Conservation (phyloP, 805 yeast genomes). For the Nakazawaea wyomingensis region DNA sequence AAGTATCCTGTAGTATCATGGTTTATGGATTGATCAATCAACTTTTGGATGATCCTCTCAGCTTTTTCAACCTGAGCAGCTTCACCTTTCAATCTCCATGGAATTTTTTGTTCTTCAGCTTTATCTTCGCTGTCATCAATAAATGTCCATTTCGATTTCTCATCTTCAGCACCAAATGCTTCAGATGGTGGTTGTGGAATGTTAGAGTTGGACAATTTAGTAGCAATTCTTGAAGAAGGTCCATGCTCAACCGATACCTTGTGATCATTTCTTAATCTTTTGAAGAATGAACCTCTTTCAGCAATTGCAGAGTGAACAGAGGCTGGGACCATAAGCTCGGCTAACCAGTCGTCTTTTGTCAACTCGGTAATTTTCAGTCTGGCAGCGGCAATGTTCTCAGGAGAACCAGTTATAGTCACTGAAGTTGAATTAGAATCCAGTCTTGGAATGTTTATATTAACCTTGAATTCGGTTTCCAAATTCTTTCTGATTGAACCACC, state of each 20-base stretch:
- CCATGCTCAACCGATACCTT: slow-evolving; percentile 60
- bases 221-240: slow-evolving; percentile 42
- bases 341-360: slow-evolving; percentile 52
- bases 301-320: slow-evolving; percentile 53
- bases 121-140: slow-evolving; percentile 27
- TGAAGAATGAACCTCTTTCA: slow-evolving; percentile 61
- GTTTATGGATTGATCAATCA: slow-evolving; percentile 40
- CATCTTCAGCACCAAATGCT: slow-evolving; percentile 37
- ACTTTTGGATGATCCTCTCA: slow-evolving; percentile 41
- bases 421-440: slow-evolving; percentile 42
- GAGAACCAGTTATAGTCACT: slow-evolving; percentile 58
- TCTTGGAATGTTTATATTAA: slow-evolving; percentile 63
- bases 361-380: slow-evolving; percentile 55
- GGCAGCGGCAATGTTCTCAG: slow-evolving; percentile 60
- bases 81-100: slow-evolving; percentile 65
- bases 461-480: slow-evolving; percentile 65
- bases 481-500: slow-evolving; percentile 71
- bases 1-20: slow-evolving; percentile 56
- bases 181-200: slow-evolving; percentile 43
- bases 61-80: slow-evolving; percentile 47
- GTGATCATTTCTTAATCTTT: slow-evolving; percentile 45
- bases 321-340: slow-evolving; percentile 52
- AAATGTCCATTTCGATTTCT: slow-evolving; percentile 43
- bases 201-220: slow-evolving; percentile 38
- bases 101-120: slow-evolving; percentile 33